Conservation (phyloP, 306 rosid genomes). For the Aeschynomene evenia region DNA sequence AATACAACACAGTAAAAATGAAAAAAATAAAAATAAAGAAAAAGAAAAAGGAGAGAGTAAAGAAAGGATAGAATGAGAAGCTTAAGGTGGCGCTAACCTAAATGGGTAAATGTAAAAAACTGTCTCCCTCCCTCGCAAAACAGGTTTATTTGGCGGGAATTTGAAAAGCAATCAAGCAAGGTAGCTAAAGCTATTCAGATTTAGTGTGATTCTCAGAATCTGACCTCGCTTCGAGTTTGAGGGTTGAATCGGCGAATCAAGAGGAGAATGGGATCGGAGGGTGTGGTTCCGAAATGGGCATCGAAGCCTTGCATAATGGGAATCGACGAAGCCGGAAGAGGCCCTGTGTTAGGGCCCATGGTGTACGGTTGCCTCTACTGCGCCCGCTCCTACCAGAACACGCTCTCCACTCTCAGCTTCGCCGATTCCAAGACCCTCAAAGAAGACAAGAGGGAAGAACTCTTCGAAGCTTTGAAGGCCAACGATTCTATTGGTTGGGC, state of each 20-base stretch:
- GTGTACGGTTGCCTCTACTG: slow-evolving; percentile 84
- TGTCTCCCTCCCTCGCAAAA: too few relatives aligned
- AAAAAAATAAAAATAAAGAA: too few relatives aligned
- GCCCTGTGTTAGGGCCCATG: slow-evolving; percentile 96
- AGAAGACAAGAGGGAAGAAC: slow-evolving; percentile 94
- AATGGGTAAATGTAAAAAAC: too few relatives aligned
- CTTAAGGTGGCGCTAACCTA: too few relatives aligned
- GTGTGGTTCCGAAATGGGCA: slow-evolving; percentile 56
- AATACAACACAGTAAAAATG: too few relatives aligned
- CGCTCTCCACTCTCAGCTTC: slow-evolving; percentile 74
- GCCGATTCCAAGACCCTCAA: slow-evolving; percentile 92
- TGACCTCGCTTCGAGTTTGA: background rate
- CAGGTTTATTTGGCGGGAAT: slow-evolving; percentile 35
- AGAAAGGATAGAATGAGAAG: too few relatives aligned
- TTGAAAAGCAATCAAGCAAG: too few relatives aligned
- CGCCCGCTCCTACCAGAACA: slow-evolving; percentile 59
- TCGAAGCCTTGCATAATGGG: slow-evolving; percentile 82
- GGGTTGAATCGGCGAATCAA: background rate
- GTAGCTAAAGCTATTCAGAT: background rate
- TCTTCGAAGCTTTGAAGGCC: slow-evolving; percentile 61
- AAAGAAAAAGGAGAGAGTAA: too few relatives aligned
- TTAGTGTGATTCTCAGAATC: background rate
- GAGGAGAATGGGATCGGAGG: slow-evolving; percentile 48
- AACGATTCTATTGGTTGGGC: slow-evolving; percentile 86
- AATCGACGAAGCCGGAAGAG: slow-evolving; percentile 97